Evolutionary conservation across 2,329 filamentous ascomycete genomes (phyloP).

Genomic region (Xylaria sp.): DNA sequence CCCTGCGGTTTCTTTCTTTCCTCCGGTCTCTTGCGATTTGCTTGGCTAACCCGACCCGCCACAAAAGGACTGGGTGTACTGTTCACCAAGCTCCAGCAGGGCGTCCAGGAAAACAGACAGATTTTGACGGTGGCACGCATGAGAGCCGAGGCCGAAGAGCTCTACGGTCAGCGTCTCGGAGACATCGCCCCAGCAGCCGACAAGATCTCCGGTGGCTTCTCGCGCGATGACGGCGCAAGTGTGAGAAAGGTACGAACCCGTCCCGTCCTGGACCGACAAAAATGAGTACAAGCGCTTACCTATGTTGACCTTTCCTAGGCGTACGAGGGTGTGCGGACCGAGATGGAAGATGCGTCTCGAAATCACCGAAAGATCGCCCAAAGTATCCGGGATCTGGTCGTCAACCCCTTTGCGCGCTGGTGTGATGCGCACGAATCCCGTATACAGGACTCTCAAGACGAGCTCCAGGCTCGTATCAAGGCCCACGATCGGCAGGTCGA

Average conservation of each 20-base stretch:
- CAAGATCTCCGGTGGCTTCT: conserved; percentile 84
- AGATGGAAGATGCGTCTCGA: conserved; percentile 90
- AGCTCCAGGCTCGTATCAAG: conserved; percentile 90
- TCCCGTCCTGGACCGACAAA: conserved; percentile 6
- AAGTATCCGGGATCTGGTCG: conserved; percentile 94
- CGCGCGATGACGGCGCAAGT: conserved; percentile 92
- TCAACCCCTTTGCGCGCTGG: conserved; percentile 94
- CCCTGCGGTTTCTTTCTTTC: too few relatives aligned
- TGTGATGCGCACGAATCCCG: conserved; percentile 93
- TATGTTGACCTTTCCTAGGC: conserved; percentile 64
- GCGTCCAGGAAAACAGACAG: conserved; percentile 93
- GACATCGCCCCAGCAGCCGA: conserved; percentile 87
- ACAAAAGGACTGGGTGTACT: conserved; percentile 82
- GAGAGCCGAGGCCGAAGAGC: conserved; percentile 94
- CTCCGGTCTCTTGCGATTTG: conserved; percentile 8
- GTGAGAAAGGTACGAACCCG: conserved; percentile 80
- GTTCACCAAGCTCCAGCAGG: conserved; percentile 96
- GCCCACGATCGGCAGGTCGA: conserved; percentile 93
- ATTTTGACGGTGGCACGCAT: conserved; percentile 89
- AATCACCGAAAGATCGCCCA: conserved; percentile 96
- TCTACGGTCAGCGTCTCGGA: conserved; percentile 81
- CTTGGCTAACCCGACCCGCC: conserved; percentile 30
- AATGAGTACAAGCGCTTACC: conserved; percentile 40
- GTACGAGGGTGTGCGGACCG: conserved; percentile 89
- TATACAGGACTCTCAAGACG: conserved; percentile 93